Percentiles rank a stretch among this genome's conserved stretches.
These are phyloP conservation scores for Parafenestella ontariensis DNA, from an alignment of 2,329 filamentous ascomycete species.

Conservation along the genomic window DNA sequence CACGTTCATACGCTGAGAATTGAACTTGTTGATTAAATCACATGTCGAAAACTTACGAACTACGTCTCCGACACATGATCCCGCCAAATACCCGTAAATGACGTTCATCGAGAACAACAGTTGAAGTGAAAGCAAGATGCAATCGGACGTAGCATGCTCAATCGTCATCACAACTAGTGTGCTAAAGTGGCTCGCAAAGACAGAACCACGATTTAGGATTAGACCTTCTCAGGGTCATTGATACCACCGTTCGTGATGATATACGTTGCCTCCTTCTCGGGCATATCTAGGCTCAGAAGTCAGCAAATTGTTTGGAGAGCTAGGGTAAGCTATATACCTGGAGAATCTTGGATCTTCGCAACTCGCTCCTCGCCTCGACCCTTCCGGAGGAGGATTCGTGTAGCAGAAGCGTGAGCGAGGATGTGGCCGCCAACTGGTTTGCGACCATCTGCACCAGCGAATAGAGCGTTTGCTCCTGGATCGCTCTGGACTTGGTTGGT, in stretches of 20 bases:
- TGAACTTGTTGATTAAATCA: neutral
- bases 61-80: neutral
- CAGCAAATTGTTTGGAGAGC: slow-evolving; percentile 12
- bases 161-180: neutral
- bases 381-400: slow-evolving; percentile 70
- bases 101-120: neutral
- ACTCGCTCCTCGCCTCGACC: slow-evolving; percentile 74
- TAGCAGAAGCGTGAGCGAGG: slow-evolving; percentile 72
- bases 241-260: slow-evolving; percentile 74
- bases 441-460: slow-evolving; percentile 71
- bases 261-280: slow-evolving; percentile 73
- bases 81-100: neutral
- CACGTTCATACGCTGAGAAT: too few relatives aligned
- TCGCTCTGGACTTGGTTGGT: slow-evolving; percentile 77
- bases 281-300: slow-evolving; percentile 62
- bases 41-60: too few relatives aligned
- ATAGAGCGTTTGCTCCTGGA: slow-evolving; percentile 71
- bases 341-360: slow-evolving; percentile 72
- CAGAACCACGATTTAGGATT: slow-evolving; percentile 2
- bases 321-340: slow-evolving; percentile 55
- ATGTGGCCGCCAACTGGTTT: slow-evolving; percentile 73
- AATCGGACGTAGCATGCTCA: neutral
- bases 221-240: slow-evolving; percentile 70
- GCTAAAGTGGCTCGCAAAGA: neutral
- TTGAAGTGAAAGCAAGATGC: neutral